Percentiles rank a stretch among this genome's conserved stretches.
Conservation (phyloP, 2,329 filamentous ascomycete genomes). For the Botrytis paeoniae region DNA sequence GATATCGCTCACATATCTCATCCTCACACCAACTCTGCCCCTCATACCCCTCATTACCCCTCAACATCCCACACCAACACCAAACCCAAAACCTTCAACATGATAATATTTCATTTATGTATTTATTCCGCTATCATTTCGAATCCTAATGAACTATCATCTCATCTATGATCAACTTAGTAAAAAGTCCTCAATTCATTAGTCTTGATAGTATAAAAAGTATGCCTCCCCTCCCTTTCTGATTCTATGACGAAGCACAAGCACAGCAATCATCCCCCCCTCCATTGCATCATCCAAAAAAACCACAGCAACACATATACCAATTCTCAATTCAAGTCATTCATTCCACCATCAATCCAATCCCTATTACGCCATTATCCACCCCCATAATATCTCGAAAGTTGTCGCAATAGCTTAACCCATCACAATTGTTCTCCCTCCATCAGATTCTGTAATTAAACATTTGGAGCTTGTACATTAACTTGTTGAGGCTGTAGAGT, state of each 20-base stretch:
- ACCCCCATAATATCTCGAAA: background rate
- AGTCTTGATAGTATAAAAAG: conserved; percentile 8
- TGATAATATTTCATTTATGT: background rate
- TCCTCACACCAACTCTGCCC: background rate
- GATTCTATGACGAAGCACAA: background rate
- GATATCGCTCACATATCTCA: background rate
- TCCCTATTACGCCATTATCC: conserved; percentile 12
- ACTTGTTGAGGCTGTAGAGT: conserved; percentile 7
- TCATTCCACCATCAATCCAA: conserved; percentile 9
- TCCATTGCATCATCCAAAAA: background rate
- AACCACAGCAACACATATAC: background rate
- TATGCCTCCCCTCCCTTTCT: background rate
- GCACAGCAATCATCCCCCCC: background rate
- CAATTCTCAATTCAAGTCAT: background rate
- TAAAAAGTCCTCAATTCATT: background rate
- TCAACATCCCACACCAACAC: background rate
- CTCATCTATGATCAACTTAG: background rate
- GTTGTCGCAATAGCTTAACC: background rate
- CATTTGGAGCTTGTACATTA: background rate
- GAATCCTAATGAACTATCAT: background rate
- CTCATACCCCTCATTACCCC: background rate
- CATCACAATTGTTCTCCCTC: background rate
- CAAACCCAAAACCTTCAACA: background rate
- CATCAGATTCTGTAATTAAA: background rate
- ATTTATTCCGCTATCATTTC: background rate